These are phyloP conservation scores for Beta corolliflora DNA, from an alignment of 179 eudicot genomes.

Conservation along the genomic window DNA sequence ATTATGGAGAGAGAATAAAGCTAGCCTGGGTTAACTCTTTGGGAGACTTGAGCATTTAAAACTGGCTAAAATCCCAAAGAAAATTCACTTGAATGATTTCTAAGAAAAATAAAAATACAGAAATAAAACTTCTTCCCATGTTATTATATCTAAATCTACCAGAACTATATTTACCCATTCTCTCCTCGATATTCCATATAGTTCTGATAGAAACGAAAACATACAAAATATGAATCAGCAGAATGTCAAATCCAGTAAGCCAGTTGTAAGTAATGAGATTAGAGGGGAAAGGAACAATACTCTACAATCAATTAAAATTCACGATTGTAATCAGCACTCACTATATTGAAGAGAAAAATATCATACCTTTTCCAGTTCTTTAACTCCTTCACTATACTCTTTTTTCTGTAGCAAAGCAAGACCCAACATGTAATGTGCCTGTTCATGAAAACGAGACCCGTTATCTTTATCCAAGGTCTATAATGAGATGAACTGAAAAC, in stretches of 20 bases:
- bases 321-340: not conserved
- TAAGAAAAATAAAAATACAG: not conserved
- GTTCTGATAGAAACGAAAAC: not conserved
- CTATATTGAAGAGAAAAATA: not conserved
- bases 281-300: not conserved
- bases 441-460: conserved; percentile 21
- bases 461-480: not conserved
- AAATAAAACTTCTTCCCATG: not conserved
- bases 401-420: conserved; percentile 72
- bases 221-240: not conserved
- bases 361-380: conserved; percentile 74
- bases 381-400: conserved; percentile 66
- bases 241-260: not conserved
- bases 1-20: not conserved
- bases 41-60: not conserved
- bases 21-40: not conserved
- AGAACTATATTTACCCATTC: no score
- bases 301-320: not conserved
- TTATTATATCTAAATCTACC: not conserved
- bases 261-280: not conserved
- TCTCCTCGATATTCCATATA: not conserved
- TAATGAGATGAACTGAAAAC: not conserved
- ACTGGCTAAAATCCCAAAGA: not conserved
- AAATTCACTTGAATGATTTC: not conserved
- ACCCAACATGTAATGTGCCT: conserved; percentile 95